phyloP scores from a whole-genome alignment of 1,284 basidiomycete species.

The Sanghuangporus weigelae region DNA sequence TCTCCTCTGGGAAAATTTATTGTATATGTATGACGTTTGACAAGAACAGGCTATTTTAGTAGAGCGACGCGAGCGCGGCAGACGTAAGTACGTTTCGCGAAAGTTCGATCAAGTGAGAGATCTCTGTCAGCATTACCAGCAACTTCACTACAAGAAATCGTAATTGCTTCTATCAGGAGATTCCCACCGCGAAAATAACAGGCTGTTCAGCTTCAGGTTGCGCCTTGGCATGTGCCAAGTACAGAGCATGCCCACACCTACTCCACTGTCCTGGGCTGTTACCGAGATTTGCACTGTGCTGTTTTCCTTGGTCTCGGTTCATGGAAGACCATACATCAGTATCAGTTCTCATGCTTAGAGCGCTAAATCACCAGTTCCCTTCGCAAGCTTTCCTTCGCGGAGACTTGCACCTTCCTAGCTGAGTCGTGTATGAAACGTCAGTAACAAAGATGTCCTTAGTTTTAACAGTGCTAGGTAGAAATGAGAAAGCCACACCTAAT shows the following conservation, averaged over 20 bases:
- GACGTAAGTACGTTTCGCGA: not conserved
- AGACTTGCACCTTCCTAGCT: too few relatives aligned
- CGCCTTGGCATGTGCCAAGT: not conserved
- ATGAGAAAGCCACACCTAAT: too few relatives aligned
- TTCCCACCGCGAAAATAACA: not conserved
- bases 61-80: not conserved
- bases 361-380: not conserved
- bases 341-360: not conserved
- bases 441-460: too few relatives aligned
- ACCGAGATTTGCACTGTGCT: not conserved
- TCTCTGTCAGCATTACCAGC: not conserved
- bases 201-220: not conserved
- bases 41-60: not conserved
- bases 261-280: not conserved
- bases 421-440: too few relatives aligned
- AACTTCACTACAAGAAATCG: not conserved
- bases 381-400: not conserved
- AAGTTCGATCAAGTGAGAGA: not conserved
- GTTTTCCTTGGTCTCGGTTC: not conserved
- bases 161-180: not conserved
- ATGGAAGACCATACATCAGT: not conserved
- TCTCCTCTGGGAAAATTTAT: not conserved
- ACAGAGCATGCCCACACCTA: not conserved
- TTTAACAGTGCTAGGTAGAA: too few relatives aligned
- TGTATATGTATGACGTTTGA: not conserved